Base-by-base conservation (phyloP, 2,329 filamentous ascomycete genomes). In the Piedraia hortae region DNA sequence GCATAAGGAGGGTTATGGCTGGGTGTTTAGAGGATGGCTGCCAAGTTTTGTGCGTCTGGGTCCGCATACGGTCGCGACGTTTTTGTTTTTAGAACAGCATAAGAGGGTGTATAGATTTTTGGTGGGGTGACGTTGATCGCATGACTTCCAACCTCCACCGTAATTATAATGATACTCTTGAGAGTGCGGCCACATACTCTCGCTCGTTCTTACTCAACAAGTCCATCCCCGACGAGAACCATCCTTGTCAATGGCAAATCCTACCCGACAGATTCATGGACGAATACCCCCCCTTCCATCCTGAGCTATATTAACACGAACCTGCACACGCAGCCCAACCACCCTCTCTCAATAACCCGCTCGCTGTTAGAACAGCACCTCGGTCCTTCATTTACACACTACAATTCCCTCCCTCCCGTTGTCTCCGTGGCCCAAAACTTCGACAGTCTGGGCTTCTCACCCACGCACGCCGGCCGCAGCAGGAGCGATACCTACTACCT, bases 401-500 rank as follows among this genome's bases (percentile, higher is more conserved):
- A 91, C 53, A 77, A 75, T 38, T 54, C 63, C 24, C 62, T 80
- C 37, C 66, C 70, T 33, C 82, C 85, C 1, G 65, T 91, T 18
- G 85, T 93, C 12, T 67, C 70, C 15, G 72, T 75, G 2, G 48
- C 55, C 6, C 72, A 91, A 41, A 97, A 97, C 45, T 97, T 97
- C 42, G 85, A 97, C 47, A 85, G 80, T n/a, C 54, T 97, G 5
- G 80, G 80, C 19, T 93, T 97, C 41, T 71, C 80, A 0, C 38
- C 55, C 4, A 72, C 91, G 42, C 85, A 97, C 37, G 73, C 78
- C 3, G 85, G 85, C 27, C 69, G 85, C 22, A 73, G 63, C 32
- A 64, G 63, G 33, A 82, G 74, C 8, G 85, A 97, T 47, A 93
- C 85, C 1, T 97, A 93, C 54, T 97, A 97, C 46, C 50, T 97